Evolutionary conservation across 371 early-diverging fungal species (phyloP), one percentile per base, ranked within the genome.

Genomic region (Mucor sp.): DNA sequence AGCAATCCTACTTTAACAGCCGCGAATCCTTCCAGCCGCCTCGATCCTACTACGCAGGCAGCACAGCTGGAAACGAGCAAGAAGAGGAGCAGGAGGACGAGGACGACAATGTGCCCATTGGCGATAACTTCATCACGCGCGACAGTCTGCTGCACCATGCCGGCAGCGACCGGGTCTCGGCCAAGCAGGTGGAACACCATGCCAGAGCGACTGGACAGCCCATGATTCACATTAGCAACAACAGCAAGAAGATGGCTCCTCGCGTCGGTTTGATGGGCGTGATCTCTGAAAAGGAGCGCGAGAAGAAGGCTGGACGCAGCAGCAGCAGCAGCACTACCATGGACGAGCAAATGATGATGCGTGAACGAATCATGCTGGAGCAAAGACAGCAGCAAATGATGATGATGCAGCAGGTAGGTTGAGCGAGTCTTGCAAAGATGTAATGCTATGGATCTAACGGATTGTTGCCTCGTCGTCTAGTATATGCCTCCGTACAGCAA

Each of bases 351-450:
- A 41, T 58, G 23, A 53, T 60, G 6, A 68, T 68, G 57, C 58
- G 64, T 27, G 79, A 80, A 28, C 69, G 75, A 19, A 65, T 79
- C 47, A 50, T 81, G 69, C 55, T 79, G 67, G 84, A 81, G 39
- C 81, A 79, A 64, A 66, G 66, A 66, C 78, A 76, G 25, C 78
- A 78, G 39, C 70, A 72, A 43, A 63, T 73, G 57, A 70, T 75
- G 72, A 63, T 75, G 72, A 63, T 66, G 62, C 77, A 75, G 27
- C 72, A 75, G 58, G 75, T 74, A 66, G 41, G 48, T 53, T 12
- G 8, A 27, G 9, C 1, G 25, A 4, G 11, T 9, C 11, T 53
- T 11, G 6, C 7, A 14, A n/a, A 5, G 15, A 25, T 15, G 6
- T 53, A 6, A 25, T n/a, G 9, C 19, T 55, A n/a, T n/a, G 27